Conservation (phyloP, 2,329 filamentous ascomycete species). For the Colletotrichum tropicicola region DNA sequence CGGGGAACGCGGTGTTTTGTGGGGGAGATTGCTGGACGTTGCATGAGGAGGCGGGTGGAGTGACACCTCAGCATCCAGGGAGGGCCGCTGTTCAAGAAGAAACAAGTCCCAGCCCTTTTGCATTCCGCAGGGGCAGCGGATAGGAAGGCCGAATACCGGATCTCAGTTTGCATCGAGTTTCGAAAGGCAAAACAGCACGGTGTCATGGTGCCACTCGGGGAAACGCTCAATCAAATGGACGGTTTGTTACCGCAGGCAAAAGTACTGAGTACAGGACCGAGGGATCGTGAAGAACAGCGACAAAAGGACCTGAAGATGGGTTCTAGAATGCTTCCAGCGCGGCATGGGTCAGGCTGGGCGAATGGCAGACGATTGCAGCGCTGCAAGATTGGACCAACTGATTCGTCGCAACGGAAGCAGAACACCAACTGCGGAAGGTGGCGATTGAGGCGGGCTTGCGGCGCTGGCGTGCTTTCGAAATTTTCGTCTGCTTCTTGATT, state of each 20-base stretch:
- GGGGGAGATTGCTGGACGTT: conserved; percentile 17
- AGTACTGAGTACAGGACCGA: too few species aligned
- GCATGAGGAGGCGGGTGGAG: conserved; percentile 24
- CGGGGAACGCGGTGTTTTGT: conserved; percentile 19
- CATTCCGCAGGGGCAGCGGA: not conserved
- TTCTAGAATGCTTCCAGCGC: conserved; percentile 25
- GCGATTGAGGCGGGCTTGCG: not conserved
- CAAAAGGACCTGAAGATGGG: conserved; percentile 6
- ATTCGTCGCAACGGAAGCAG: conserved; percentile 10
- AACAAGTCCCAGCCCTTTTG: conserved; percentile 20
- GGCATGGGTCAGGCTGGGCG: not conserved
- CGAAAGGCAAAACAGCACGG: not conserved
- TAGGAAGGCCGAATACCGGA: conserved; percentile 1
- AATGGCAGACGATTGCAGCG: too few species aligned
- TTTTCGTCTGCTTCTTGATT: not conserved
- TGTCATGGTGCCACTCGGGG: not conserved
- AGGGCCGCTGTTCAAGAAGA: conserved; percentile 26
- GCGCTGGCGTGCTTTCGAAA: not conserved
- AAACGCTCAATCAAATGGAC: not conserved
- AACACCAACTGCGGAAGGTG: conserved; percentile 10
- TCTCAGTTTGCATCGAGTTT: conserved; percentile 10
- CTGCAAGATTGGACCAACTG: conserved; percentile 1
- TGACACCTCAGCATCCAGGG: conserved; percentile 28
- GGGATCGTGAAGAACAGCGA: not conserved
- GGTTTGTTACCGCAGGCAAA: too few species aligned